Base-by-base conservation (phyloP, 106 monocot genomes). In the Chionographis japonica region DNA sequence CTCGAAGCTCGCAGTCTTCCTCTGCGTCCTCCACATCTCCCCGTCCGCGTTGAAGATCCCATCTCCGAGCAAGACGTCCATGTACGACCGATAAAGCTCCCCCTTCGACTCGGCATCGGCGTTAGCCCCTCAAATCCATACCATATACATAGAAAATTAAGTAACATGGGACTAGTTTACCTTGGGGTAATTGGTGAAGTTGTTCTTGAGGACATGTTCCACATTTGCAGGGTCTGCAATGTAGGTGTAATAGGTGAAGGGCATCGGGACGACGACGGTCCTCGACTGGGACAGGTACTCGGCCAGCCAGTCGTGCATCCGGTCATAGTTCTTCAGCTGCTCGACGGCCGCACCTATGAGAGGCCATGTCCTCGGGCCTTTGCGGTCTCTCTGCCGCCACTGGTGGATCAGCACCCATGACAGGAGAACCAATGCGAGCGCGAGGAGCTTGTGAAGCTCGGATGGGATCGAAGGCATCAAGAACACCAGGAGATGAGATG, bases 281-380 rank as follows among this genome's bases (percentile, higher is more conserved):
- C 72, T 83, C 8, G 73, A 78, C 18, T 73, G 71, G 11, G 91
- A 65, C 8, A 94, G 67, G 68, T 94, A 88, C n/a, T 58, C 75
- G 17, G 60, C 88, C 3, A 94, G 73, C 94, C 94, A 94, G 69
- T 94, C 94, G 61, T 94, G 94, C 94, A 94, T 94, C 40, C 79
- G 66, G 4, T 94, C 51, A 63, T 94, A 94, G 79, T 94, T 94
- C 72, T 64, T 81, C 10, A 94, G 72, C 52, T 80, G 85, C 38
- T 94, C 94, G 6, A 94, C 71, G 19, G 81, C 60, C 8, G 90
- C 85, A 15, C 91, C 91, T 7, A 94, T 67, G 74, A 91, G 4
- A 0, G 91, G 94, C 94, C 94, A 94, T 16, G 88, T 81, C 70
- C 73, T 91, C 1, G 94, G 94, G 12, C 91, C 91, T 52, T 55